Base-by-base conservation (phyloP, 225 moss, liverwort and hornwort genomes). In the Takakia lepidozioides region DNA sequence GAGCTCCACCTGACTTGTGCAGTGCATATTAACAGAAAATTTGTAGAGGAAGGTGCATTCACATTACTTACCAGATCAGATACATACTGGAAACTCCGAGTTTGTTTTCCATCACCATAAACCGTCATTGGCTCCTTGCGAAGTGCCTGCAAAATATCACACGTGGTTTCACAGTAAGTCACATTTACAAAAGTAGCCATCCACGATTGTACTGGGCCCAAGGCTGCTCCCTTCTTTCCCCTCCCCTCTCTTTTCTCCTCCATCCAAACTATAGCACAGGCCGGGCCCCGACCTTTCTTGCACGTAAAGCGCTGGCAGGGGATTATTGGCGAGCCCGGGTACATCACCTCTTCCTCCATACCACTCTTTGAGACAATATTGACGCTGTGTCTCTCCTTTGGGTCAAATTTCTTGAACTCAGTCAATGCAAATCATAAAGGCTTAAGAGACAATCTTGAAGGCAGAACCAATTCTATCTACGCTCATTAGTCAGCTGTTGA, bases 11-110 rank as follows among this genome's bases (percentile, higher is more conserved):
- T 15, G 5, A 14, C 15, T 14, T 11, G 15, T 25, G 19, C 0
- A 20, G 18, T 21, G 8, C 4, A 24, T 3, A 45, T 8, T 24
- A 4, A 24, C 25, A 45, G 14, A 5, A 9, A 21, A 21, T 21
- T 5, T 21, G 23, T 25, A 24, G 14, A 45, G 6, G 13, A 38
- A 42, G 30, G 8, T 4, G 19, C 8, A 22, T 10, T 14, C 32
- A 6, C 10, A 38, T 24, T 8, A 22, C 24, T 8, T 45, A 45
- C 45, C 8, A 45, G 23, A 45, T 45, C 45, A 22, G 20, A 21
- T 45, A 45, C 45, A 21, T 45, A 45, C 21, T 45, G 45, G 45
- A 45, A 45, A 45, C 45, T 45, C 24, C 45, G 45, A 25, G 45
- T 45, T 25, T 45, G 45, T 24, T 45, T 45, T 45, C 45, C 45